Evolutionary conservation across 177 flowering plant species (phyloP), one percentile per base, ranked within the genome.

Genomic region (Vitis hybrid): DNA sequence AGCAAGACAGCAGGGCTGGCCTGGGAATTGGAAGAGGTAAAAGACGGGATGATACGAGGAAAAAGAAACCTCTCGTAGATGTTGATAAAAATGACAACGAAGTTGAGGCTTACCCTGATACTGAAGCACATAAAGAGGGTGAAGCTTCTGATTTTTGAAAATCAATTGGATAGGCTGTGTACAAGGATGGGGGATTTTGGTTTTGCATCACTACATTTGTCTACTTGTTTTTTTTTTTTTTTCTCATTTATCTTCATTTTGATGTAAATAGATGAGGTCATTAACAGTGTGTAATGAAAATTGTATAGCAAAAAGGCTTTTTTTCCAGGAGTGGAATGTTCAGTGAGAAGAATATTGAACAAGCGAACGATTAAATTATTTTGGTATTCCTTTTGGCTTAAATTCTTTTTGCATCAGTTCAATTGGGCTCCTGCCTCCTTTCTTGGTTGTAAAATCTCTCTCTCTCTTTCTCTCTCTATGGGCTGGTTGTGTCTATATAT

Each of bases 181-280:
- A 62, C 48, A 19, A 39, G 66, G 33, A 66, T 26, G 66, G 62
- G 18, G 7, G 60, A 55, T 76, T 67, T 66, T 53, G 21, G 67
- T 53, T 57, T 66, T 75, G 67, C 33, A 26, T 11, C 31, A 50
- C 55, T 49, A 57, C 65, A 67, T 70, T 57, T 45, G 29, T 65
- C 18, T 26, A 18, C 51, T 15, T 8, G 26, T 22, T 59, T 16
- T 56, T 57, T 64, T 50, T 57, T 50, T 57, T 60, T 60, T 72
- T 55, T 64, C 49, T 39, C 5, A 39, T 39, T 39, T 39, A 6
- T 39, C 45, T 39, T 57, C 2, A 55, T 58, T 60, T 31, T 22
- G 66, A 62, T 84, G 85, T 82, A 84, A 66, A 82, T 84, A 84
- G 79, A 69, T 70, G 73, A 62, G 65, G 26, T 70, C 57, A 69